Percentiles rank a stretch among this genome's conserved stretches.
These are phyloP conservation scores for Astrothelium macrocarpum DNA, from an alignment of 495 filamentous ascomycete genomes.

Conservation along the genomic window DNA sequence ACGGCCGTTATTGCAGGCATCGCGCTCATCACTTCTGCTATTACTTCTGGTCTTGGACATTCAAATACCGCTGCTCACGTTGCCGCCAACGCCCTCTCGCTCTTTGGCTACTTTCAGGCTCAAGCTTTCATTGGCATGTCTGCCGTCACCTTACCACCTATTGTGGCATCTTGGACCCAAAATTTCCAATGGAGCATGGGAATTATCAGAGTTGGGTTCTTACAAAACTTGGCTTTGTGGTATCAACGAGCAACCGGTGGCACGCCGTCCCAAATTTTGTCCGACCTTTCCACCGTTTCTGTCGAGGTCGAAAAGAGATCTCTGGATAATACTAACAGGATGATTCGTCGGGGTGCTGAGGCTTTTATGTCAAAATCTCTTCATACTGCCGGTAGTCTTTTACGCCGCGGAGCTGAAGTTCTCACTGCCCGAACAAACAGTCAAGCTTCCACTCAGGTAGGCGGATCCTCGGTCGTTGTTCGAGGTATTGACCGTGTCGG, in stretches of 20 bases:
- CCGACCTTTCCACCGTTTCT: conserved; percentile 61
- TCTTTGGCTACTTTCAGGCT: conserved; percentile 92
- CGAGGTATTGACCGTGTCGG: conserved; percentile 84
- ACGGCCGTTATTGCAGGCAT: conserved; percentile 80
- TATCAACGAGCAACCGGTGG: conserved; percentile 93
- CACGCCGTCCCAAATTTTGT: conserved; percentile 69
- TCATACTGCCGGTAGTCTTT: conserved; percentile 25
- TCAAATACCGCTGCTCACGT: conserved; percentile 97
- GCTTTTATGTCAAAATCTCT: conserved; percentile 32
- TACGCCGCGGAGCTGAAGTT: background rate
- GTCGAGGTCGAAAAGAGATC: conserved; percentile 77
- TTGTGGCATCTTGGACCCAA: conserved; percentile 90
- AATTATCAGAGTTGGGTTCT: conserved; percentile 78
- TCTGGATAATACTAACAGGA: conserved; percentile 32
- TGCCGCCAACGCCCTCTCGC: conserved; percentile 80
- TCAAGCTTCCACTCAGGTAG: conserved; percentile 29
- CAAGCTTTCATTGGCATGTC: conserved; percentile 93
- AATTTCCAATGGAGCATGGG: conserved; percentile 99
- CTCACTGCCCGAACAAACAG: background rate
- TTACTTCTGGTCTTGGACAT: conserved; percentile 42
- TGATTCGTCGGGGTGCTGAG: conserved; percentile 37
- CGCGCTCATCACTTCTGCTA: conserved; percentile 51
- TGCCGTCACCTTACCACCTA: conserved; percentile 74
- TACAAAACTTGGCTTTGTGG: conserved; percentile 86
- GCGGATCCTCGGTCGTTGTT: conserved; percentile 46